Base-by-base conservation (phyloP, 306 rosid species). In the Casuarina cunninghamiana region DNA sequence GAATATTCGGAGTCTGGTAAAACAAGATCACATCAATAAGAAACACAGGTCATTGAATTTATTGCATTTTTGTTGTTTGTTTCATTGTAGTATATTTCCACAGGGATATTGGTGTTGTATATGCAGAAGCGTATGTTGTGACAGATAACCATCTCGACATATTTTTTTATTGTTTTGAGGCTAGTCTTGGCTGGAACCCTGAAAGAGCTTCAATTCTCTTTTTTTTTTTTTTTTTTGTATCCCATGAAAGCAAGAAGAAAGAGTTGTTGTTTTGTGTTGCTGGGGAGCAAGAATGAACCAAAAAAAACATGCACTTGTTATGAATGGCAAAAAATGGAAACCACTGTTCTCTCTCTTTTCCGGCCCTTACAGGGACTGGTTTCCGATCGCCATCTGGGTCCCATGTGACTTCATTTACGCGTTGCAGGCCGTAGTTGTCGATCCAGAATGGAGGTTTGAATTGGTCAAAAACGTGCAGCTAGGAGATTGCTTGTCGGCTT, bases 121-220 rank as follows among this genome's bases (percentile, higher is more conserved):
- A 78, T 85, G 76, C 75, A 53, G 44, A 75, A 4, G 11, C 80
- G 80, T 54, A 83, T 85, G 83, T 32, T 85, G 83, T 32, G 73
- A 61, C 43, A 70, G 82, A 73, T 54, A 60, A 19, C 72, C 15
- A 43, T 37, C 75, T 68, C 66, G 35, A 69, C 32, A 48, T 39
- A 53, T 81, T 86, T 74, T 81, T 83, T 76, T 1, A 73, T 88
- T 84, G 80, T 76, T 81, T 79, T 83, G 84, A 53, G 85, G 89
- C 72, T 8, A 32, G 12, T 67, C 58, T 53, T 63, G 46, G 53
- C 54, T 2, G 43, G 26, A 38, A 53, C 5, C 16, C 9, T 37
- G 54, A 16, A 26, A 77, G 38, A 62, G 48, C 71, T 84, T 82
- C 78, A 19, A 81, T 75, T 63, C 83, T 75, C 49, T 21, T 21